Evolutionary conservation across 1,284 basidiomycete genomes (phyloP).

Genomic region (Thelephora terrestris): DNA sequence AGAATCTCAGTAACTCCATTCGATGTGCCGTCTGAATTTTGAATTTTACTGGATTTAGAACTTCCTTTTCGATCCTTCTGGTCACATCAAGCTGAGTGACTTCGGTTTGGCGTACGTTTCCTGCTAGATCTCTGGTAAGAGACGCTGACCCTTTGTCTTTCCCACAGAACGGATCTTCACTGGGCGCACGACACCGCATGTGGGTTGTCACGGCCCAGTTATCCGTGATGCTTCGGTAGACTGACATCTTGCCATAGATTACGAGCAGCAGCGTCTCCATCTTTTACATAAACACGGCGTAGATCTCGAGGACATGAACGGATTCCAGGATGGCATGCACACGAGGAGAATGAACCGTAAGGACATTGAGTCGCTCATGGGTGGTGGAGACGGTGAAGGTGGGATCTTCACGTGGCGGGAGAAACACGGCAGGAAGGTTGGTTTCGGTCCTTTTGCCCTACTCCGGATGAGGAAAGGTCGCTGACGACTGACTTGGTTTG

Average conservation of each 20-base stretch:
- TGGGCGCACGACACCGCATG: constrained; percentile 91
- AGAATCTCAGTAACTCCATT: constrained; percentile 22
- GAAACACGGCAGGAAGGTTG: constrained; percentile 80
- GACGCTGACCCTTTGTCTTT: constrained; percentile 8
- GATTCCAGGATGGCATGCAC: constrained; percentile 51
- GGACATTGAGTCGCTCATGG: constrained; percentile 74
- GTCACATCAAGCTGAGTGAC: constrained; percentile 92
- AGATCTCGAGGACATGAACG: constrained; percentile 74
- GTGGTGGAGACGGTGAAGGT: constrained; percentile 62
- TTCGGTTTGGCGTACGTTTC: constrained; percentile 84
- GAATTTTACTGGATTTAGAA: constrained; percentile 53
- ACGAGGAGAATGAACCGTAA: constrained; percentile 69
- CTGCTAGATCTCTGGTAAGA: not conserved
- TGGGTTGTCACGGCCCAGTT: constrained; percentile 25
- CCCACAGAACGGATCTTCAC: constrained; percentile 66
- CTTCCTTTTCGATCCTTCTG: constrained; percentile 87
- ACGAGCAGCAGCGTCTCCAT: constrained; percentile 86
- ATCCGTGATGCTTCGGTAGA: constrained; percentile 7
- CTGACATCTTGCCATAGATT: constrained; percentile 45
- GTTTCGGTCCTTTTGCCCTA: constrained; percentile 8
- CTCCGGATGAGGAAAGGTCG: not conserved
- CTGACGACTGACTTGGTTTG: not conserved
- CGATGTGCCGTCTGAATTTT: constrained; percentile 7
- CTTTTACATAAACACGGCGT: constrained; percentile 90
- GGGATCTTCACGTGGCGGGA: constrained; percentile 91